These are phyloP conservation scores for Naegleria lovaniensis DNA, from an alignment of 208 protist species.

Conservation along the genomic window DNA sequence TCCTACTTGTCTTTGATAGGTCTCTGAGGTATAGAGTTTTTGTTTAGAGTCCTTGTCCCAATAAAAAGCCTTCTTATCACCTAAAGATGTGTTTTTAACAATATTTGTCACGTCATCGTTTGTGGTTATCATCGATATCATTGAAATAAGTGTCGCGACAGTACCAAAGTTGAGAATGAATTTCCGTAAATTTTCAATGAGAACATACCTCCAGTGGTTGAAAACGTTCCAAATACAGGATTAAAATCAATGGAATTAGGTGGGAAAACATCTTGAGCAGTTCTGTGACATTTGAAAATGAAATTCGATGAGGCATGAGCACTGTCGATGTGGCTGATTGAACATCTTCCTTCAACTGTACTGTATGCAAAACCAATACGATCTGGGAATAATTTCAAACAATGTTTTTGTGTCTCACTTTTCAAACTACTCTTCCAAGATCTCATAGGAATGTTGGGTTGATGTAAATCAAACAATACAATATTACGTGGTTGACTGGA, in stretches of 20 bases:
- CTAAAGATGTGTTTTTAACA: neutral
- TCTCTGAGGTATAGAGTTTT: neutral
- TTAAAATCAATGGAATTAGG: neutral
- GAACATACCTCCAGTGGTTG: neutral
- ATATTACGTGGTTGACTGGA: neutral
- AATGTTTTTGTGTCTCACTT: neutral
- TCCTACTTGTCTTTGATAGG: neutral
- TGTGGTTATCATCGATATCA: too few species aligned
- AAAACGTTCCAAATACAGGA: neutral
- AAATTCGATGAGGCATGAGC: neutral
- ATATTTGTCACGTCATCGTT: too few species aligned
- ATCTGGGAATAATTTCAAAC: neutral
- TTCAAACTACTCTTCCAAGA: neutral
- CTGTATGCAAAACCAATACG: neutral
- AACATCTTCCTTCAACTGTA: neutral
- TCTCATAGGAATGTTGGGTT: neutral
- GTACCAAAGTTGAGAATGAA: too few species aligned
- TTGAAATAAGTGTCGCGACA: too few species aligned
- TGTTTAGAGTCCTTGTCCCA: slow-evolving; percentile 16
- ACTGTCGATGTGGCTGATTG: neutral
- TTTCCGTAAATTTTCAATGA: too few species aligned
- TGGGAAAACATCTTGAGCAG: neutral
- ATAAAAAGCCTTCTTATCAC: neutral
- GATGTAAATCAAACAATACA: neutral
- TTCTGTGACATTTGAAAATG: slow-evolving; percentile 12